These are phyloP conservation scores for Aspergillus bertholletiae DNA, from an alignment of 495 filamentous ascomycete genomes.

Conservation along the genomic window DNA sequence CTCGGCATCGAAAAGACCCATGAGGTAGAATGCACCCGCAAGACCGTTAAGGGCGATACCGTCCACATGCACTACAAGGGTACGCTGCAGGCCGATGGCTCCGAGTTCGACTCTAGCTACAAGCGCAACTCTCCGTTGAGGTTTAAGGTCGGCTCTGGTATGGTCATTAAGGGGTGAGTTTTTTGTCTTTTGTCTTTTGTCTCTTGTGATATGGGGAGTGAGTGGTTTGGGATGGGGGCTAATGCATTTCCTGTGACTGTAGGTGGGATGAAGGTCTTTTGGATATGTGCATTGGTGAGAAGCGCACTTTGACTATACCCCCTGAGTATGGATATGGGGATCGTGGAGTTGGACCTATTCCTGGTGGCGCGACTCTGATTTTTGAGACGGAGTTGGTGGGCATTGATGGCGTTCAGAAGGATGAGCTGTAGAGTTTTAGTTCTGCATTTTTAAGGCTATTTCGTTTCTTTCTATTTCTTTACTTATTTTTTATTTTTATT, in stretches of 20 bases:
- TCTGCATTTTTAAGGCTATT: background rate
- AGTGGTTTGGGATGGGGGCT: background rate
- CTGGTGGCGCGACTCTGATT: conserved; percentile 72
- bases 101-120: conserved; percentile 62
- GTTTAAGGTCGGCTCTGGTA: conserved; percentile 74
- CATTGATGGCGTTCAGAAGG: conserved; percentile 73
- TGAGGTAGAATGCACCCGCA: conserved; percentile 67
- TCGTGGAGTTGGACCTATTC: conserved; percentile 71
- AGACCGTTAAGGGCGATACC: conserved; percentile 70
- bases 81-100: conserved; percentile 54
- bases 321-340: conserved; percentile 82
- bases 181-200: too few species aligned
- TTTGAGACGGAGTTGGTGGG: conserved; percentile 92
- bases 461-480: too few species aligned
- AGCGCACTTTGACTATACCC: conserved; percentile 87
- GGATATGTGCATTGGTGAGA: conserved; percentile 97
- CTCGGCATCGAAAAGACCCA: conserved; percentile 75
- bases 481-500: too few species aligned
- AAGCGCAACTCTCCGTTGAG: conserved; percentile 69
- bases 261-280: conserved; percentile 88
- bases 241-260: conserved; percentile 1
- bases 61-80: conserved; percentile 87
- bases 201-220: background rate
- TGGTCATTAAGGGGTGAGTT: conserved; percentile 80
- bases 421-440: conserved; percentile 44